These are phyloP conservation scores for Iris macrosiphon DNA, from an alignment of 106 monocot genomes.

Conservation along the genomic window DNA sequence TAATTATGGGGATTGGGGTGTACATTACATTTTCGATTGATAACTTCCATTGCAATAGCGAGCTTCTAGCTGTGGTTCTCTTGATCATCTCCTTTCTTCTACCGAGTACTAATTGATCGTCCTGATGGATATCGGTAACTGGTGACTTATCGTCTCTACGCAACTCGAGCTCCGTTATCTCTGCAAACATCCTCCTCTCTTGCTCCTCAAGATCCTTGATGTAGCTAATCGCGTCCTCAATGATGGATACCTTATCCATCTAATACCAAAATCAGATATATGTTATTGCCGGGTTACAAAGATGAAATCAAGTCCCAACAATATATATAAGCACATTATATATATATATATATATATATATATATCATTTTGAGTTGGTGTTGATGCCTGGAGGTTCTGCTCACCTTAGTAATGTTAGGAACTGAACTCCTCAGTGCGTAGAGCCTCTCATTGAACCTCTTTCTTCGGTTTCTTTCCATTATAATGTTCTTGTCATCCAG, in stretches of 20 bases:
- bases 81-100: not conserved
- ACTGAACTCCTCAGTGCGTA: constrained; percentile 70
- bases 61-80: not conserved
- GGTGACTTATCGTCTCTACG: not conserved
- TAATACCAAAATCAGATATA: not conserved
- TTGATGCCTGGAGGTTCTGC: no score
- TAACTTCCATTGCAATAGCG: constrained; percentile 3
- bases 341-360: no score
- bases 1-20: no score
- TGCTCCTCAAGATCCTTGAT: constrained; percentile 2
- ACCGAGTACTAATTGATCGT: not conserved
- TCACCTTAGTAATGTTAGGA: constrained; percentile 81
- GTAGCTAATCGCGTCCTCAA: not conserved
- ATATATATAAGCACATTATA: no score
- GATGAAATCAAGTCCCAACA: no score
- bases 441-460: constrained; percentile 57
- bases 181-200: constrained; percentile 34
- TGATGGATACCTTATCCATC: not conserved
- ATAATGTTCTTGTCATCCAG: constrained; percentile 27
- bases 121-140: not conserved
- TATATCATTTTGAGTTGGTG: no score
- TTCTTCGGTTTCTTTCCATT: constrained; percentile 60
- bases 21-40: no score
- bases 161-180: not conserved
- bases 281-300: no score